Conservation (phyloP, 768 basidiomycete genomes). For the Lactarius tabidus region DNA sequence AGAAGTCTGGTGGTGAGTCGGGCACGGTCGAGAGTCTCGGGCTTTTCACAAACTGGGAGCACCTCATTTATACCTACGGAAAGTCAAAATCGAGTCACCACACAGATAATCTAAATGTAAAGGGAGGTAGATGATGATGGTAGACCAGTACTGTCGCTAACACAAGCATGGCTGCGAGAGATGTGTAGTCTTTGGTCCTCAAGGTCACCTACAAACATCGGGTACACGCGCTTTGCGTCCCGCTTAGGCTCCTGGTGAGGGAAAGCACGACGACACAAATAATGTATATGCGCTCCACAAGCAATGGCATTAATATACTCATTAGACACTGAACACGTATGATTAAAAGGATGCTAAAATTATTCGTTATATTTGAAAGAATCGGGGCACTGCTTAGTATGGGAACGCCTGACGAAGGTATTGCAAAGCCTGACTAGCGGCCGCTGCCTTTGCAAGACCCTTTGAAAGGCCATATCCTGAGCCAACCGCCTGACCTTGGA, state of each 20-base stretch:
- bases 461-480: neutral
- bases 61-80: no score
- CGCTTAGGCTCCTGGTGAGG: neutral
- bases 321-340: neutral
- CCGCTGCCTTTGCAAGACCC: neutral
- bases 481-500: neutral
- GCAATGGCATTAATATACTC: neutral
- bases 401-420: neutral
- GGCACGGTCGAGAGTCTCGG: no score
- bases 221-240: no score
- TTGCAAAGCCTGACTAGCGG: neutral
- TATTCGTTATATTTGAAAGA: neutral
- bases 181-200: no score
- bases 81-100: no score
- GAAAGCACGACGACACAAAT: neutral
- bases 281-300: neutral
- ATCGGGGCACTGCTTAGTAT: neutral
- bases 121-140: no score
- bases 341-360: neutral
- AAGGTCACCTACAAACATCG: no score
- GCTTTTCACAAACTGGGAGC: no score
- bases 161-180: no score
- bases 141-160: no score
- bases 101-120: no score
- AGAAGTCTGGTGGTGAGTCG: no score